Evolutionary conservation across 2,329 filamentous ascomycete genomes (phyloP).

Genomic region (Epichloe scottii): DNA sequence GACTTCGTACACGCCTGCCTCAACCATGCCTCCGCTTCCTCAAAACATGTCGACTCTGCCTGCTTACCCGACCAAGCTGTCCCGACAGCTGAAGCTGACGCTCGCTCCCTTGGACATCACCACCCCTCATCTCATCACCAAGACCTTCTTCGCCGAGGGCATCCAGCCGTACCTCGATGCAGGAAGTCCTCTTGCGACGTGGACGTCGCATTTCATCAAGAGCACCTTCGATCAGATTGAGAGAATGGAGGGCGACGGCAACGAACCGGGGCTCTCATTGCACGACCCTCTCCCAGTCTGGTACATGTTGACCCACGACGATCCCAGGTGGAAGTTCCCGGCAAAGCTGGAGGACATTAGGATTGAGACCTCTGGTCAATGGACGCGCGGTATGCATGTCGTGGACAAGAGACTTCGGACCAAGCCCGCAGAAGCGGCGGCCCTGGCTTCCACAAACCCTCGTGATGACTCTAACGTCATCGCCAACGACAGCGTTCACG

Average conservation of each 20-base stretch:
- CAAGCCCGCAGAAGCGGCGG: slow-evolving; percentile 34
- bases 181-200: slow-evolving; percentile 61
- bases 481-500: slow-evolving; percentile 40
- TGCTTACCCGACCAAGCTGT: slow-evolving; percentile 51
- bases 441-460: slow-evolving; percentile 28
- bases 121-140: slow-evolving; percentile 52
- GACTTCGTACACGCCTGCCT: slow-evolving; percentile 58
- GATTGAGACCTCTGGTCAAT: slow-evolving; percentile 82
- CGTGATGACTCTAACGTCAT: slow-evolving; percentile 27
- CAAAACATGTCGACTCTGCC: slow-evolving; percentile 37
- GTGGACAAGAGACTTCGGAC: slow-evolving; percentile 56
- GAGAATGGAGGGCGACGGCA: slow-evolving; percentile 44
- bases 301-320: slow-evolving; percentile 56
- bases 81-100: slow-evolving; percentile 50
- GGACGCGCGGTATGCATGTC: slow-evolving; percentile 86
- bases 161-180: slow-evolving; percentile 42
- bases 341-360: slow-evolving; percentile 65
- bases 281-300: slow-evolving; percentile 72
- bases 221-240: slow-evolving; percentile 59
- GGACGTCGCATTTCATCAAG: slow-evolving; percentile 60
- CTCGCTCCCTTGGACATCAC: slow-evolving; percentile 72
- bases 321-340: slow-evolving; percentile 45
- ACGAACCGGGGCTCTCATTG: slow-evolving; percentile 49
- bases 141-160: slow-evolving; percentile 43
- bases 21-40: slow-evolving; percentile 65